These are phyloP conservation scores for Trypanosomatidae sp. DNA, from an alignment of 208 protist species.

Conservation along the genomic window DNA sequence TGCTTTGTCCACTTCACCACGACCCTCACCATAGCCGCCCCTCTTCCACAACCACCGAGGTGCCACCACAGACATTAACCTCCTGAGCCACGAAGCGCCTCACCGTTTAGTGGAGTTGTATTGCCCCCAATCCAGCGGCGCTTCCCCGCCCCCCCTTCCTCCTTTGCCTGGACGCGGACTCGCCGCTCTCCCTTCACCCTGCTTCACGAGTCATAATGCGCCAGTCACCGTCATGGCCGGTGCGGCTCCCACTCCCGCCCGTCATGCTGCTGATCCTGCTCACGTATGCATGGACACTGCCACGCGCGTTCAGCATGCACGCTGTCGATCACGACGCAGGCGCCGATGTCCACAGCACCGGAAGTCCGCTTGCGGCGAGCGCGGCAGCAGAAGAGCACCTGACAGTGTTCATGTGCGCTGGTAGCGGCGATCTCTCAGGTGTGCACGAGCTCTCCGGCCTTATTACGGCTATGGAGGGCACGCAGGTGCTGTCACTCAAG, in stretches of 20 bases:
- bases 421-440: conserved; percentile 36
- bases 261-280: conserved; percentile 21
- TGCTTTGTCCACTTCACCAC: background rate
- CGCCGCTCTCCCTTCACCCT: background rate
- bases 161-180: background rate
- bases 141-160: background rate
- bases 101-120: background rate
- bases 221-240: no score
- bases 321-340: background rate
- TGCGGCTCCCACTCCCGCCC: background rate
- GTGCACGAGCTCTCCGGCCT: conserved; percentile 47
- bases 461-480: conserved; percentile 28
- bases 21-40: background rate
- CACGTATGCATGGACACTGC: conserved; percentile 6
- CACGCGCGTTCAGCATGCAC: conserved; percentile 8
- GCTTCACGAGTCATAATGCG: background rate
- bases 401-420: conserved; percentile 50
- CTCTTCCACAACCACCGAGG: background rate
- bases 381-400: background rate
- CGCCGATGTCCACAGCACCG: background rate
- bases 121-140: background rate
- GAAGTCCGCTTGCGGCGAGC: background rate
- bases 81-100: background rate
- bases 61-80: background rate
- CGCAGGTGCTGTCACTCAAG: conserved; percentile 24